Base-by-base conservation (phyloP, 2,329 filamentous ascomycete genomes). In the Verticillium isaacii region DNA sequence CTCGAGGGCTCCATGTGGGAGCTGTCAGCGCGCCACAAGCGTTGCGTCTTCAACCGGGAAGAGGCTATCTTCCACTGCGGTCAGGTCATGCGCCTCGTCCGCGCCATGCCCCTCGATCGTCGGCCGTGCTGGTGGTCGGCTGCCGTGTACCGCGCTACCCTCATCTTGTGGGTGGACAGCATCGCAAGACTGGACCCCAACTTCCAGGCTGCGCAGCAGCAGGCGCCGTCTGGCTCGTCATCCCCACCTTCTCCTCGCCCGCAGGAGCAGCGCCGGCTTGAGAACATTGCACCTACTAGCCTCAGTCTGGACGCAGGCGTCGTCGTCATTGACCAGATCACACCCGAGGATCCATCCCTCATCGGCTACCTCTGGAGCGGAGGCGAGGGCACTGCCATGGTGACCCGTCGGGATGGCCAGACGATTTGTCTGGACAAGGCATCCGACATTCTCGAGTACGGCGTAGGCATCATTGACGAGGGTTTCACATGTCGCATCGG, bases 121-220 rank as follows among this genome's bases (percentile, higher is more conserved):
- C 82, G 87, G 25, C 89, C 89, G 6, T 83, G 82, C 41, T 92
- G 89, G 89, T 91, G 88, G 88, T 78, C 86, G n/a, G 84, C 82
- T 1, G 88, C 87, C 3, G 77, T 91, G 50, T 91, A 91, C 70
- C 85, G 89, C n/a, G 87, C 82, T 2, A 81, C 81, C 4, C 75
- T 89, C 61, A 82, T 87, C 50, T 75, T 89, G 2, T 89, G 86
- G 87, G 79, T 82, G 2, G 85, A 89, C 66, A 84, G 85, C 66
- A 73, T 89, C 77, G 6, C 79, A 80, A 64, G 60, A 5, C 60
- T 64, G 34, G 65, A 66, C 11, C 62, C 70, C 23, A 70, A 66
- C 65, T 75, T 78, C 65, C 73, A 75, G 63, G 70, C 69, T 60
- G 39, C 61, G 14, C 59, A 66, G 56, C 61, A 61, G 36, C 45